These are phyloP conservation scores for Odonthalia washingtoniensis DNA, from an alignment of 31 red algal genomes.

Conservation along the genomic window DNA sequence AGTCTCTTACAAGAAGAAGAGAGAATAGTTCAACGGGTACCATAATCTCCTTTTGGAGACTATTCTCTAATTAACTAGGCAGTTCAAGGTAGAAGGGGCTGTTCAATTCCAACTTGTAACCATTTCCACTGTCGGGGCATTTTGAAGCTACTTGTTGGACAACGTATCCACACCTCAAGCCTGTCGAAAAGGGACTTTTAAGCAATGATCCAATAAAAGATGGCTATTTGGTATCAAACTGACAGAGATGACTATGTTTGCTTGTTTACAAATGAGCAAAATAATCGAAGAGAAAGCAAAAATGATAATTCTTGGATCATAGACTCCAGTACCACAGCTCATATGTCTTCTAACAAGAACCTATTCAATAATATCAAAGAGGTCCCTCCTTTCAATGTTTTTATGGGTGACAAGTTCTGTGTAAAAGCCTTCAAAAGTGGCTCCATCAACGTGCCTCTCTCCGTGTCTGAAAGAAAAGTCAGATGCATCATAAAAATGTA, in stretches of 20 bases:
- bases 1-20: conserved; percentile 1
- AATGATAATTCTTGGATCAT: neutral
- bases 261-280: neutral
- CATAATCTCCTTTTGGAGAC: neutral
- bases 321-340: conserved; percentile 34
- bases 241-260: neutral
- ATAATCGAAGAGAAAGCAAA: neutral
- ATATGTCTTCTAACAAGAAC: conserved; percentile 1
- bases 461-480: neutral
- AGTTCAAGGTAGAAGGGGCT: neutral
- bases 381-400: neutral
- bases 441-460: neutral
- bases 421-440: neutral
- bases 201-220: neutral
- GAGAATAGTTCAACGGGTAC: neutral
- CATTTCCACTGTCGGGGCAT: neutral
- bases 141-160: neutral
- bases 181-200: neutral
- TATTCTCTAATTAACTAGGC: neutral
- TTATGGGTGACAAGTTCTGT: neutral
- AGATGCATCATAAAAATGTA: neutral
- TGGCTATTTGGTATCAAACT: too few relatives aligned
- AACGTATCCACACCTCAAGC: neutral
- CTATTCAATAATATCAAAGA: conserved; percentile 6
- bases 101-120: neutral